phyloP scores from a whole-genome alignment of 108 stramenopile genomes.

The Fragilaria radians region DNA sequence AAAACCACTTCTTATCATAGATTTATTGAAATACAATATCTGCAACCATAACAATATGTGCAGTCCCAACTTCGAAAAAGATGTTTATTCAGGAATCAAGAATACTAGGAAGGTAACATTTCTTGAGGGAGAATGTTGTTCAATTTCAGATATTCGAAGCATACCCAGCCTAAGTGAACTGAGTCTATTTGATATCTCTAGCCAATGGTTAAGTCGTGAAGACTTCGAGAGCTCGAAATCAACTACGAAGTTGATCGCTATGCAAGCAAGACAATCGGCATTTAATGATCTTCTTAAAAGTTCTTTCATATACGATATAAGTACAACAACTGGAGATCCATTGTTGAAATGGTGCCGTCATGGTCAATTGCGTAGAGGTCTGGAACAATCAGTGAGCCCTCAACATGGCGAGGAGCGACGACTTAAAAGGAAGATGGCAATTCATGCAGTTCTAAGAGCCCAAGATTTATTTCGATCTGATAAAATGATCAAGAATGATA shows the following conservation, averaged over 20 bases:
- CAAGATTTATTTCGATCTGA: background rate
- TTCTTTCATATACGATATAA: background rate
- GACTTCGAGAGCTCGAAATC: background rate
- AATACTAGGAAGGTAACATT: too few relatives aligned
- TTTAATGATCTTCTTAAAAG: background rate
- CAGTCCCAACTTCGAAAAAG: too few relatives aligned
- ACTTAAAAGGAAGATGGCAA: background rate
- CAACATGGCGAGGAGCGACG: background rate
- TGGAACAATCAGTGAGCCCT: background rate
- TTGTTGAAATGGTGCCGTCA: background rate
- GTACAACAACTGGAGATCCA: background rate
- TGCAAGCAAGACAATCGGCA: background rate
- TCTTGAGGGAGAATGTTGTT: too few relatives aligned
- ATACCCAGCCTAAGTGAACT: background rate
- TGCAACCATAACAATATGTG: too few relatives aligned
- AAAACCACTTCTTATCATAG: too few relatives aligned
- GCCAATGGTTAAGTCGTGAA: background rate
- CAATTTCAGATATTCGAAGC: background rate
- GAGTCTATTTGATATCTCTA: background rate
- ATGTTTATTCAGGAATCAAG: background rate
- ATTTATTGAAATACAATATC: too few relatives aligned
- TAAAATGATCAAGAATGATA: background rate
- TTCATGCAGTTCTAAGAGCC: background rate
- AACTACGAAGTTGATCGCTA: background rate
- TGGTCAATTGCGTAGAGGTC: background rate